Evolutionary conservation across 164 flowering plant genomes (phyloP).

Genomic region (Aristolochia contorta): DNA sequence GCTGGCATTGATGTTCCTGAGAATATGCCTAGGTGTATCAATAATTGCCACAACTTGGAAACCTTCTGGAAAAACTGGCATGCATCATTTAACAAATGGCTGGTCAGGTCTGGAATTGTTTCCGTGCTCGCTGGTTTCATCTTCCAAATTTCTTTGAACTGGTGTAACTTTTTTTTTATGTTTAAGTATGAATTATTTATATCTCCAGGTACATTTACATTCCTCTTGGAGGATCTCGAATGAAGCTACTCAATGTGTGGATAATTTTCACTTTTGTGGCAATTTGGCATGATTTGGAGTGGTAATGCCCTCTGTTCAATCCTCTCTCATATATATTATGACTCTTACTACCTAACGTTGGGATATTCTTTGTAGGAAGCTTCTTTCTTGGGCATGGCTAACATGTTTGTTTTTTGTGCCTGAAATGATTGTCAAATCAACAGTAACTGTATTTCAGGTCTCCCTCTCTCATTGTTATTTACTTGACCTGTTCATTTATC

Average conservation of each 20-base stretch:
- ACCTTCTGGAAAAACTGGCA: constrained; percentile 99
- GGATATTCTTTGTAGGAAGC: constrained; percentile 53
- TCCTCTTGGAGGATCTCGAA: constrained; percentile 89
- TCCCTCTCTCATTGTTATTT: neutral
- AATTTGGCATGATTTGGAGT: constrained; percentile 95
- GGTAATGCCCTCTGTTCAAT: constrained; percentile 34
- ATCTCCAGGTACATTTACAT: constrained; percentile 78
- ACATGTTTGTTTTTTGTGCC: constrained; percentile 90
- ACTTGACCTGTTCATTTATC: neutral
- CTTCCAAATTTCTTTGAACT: neutral
- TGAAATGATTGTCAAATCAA: constrained; percentile 75
- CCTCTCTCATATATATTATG: neutral
- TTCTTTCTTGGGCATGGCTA: constrained; percentile 99
- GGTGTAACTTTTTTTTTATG: neutral
- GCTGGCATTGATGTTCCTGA: constrained; percentile 85
- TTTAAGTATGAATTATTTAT: neutral
- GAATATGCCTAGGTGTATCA: constrained; percentile 91
- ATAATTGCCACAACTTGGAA: constrained; percentile 88
- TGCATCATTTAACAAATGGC: constrained; percentile 97
- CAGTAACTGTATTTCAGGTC: constrained; percentile 55
- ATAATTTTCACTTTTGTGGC: constrained; percentile 98
- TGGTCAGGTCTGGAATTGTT: constrained; percentile 55
- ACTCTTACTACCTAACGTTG: neutral
- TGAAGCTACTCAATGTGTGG: constrained; percentile 85
- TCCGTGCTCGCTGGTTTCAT: neutral